These are phyloP conservation scores for Kwoniella heveanensis DNA, from an alignment of 768 basidiomycete genomes.

Conservation along the genomic window DNA sequence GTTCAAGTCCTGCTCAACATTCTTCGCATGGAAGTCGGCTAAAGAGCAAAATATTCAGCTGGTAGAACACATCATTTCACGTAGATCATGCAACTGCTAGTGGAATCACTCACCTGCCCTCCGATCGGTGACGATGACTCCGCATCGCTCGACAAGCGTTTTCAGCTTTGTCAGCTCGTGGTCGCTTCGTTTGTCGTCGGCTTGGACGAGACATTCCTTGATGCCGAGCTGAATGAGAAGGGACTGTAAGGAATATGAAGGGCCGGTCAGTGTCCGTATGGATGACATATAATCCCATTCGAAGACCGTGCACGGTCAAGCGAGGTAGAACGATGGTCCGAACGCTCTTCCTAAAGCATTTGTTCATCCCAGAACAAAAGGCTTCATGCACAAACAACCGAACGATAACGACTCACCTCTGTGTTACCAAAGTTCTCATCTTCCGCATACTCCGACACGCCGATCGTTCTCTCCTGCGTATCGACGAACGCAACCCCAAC, in stretches of 20 bases:
- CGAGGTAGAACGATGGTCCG: too few species aligned
- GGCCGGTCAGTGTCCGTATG: too few species aligned
- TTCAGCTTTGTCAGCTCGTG: slow-evolving; percentile 84
- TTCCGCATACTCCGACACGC: slow-evolving; percentile 87
- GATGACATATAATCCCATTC: too few species aligned
- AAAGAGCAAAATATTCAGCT: not conserved
- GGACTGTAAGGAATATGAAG: slow-evolving; percentile 62
- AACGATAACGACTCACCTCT: slow-evolving; percentile 79
- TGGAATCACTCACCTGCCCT: slow-evolving; percentile 66
- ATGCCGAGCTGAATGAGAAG: slow-evolving; percentile 92
- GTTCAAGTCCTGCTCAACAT: slow-evolving; percentile 76
- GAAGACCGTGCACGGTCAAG: too few species aligned
- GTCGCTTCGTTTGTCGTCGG: slow-evolving; percentile 59
- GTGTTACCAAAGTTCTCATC: slow-evolving; percentile 94
- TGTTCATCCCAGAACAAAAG: too few species aligned
- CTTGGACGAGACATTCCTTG: slow-evolving; percentile 87
- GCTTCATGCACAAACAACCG: too few species aligned
- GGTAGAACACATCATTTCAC: not conserved
- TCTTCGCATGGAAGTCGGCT: slow-evolving; percentile 80
- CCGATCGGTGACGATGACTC: slow-evolving; percentile 84
- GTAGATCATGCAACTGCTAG: not conserved
- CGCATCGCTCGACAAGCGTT: slow-evolving; percentile 83
- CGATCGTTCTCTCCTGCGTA: slow-evolving; percentile 78
- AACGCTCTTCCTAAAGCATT: too few species aligned
- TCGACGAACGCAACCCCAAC: slow-evolving; percentile 92